These are phyloP conservation scores for Sclerotinia nivalis DNA, from an alignment of 2,329 filamentous ascomycete species.

Conservation along the genomic window DNA sequence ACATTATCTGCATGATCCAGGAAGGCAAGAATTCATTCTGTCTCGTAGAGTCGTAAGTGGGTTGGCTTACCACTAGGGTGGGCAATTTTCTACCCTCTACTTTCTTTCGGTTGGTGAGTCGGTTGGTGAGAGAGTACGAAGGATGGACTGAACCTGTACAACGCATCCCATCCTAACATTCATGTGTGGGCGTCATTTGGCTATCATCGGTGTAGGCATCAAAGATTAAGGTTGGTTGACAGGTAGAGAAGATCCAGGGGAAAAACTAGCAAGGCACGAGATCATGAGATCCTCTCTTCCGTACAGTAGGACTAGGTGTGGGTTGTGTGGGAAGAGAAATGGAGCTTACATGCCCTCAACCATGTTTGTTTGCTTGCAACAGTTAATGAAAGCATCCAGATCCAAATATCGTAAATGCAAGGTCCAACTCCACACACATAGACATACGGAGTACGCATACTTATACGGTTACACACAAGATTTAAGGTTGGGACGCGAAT, in stretches of 20 bases:
- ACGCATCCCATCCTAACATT: slow-evolving; percentile 8
- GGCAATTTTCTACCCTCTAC: not conserved
- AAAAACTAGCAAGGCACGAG: slow-evolving; percentile 22
- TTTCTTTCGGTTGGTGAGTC: slow-evolving; percentile 13
- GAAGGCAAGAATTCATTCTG: slow-evolving; percentile 9
- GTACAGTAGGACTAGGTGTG: not conserved
- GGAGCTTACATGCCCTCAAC: slow-evolving; percentile 3
- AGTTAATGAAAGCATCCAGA: not conserved
- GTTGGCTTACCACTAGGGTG: slow-evolving; percentile 1
- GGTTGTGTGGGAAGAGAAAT: not conserved
- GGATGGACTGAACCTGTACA: slow-evolving; percentile 17
- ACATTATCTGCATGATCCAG: not conserved
- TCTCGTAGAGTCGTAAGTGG: slow-evolving; percentile 17
- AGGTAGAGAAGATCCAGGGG: slow-evolving; percentile 2
- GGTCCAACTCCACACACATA: slow-evolving; percentile 8
- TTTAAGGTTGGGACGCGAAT: not conserved
- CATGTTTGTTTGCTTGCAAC: not conserved
- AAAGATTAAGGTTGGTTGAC: slow-evolving; percentile 7
- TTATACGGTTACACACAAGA: not conserved
- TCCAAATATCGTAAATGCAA: slow-evolving; percentile 15
- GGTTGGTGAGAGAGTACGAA: slow-evolving; percentile 5
- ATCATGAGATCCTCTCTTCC: slow-evolving; percentile 5
- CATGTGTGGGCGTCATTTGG: slow-evolving; percentile 6
- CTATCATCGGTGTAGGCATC: slow-evolving; percentile 11
- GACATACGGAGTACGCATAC: not conserved